Conservation (phyloP, 306 rosid species). For the Rosa lucieae region DNA sequence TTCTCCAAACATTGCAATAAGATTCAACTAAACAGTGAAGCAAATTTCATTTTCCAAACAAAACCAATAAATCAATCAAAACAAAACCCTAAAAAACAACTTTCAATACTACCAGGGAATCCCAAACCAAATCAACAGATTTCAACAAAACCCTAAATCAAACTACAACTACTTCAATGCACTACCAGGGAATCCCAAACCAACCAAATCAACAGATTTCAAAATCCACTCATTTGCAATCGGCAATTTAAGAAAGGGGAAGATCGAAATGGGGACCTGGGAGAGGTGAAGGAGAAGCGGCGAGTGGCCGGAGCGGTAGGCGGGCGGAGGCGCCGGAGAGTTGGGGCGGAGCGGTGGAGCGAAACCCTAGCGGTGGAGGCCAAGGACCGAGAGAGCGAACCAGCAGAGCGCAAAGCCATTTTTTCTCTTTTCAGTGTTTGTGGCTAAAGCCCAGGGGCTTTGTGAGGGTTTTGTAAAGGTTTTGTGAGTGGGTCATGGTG, state of each 20-base stretch:
- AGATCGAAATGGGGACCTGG: slow-evolving; percentile 44
- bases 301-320: slow-evolving; percentile 69
- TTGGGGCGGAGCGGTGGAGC: slow-evolving; percentile 54
- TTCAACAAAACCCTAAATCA: background rate
- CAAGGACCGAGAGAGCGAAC: slow-evolving; percentile 70
- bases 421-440: background rate
- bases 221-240: background rate
- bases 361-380: slow-evolving; percentile 65
- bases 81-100: too few relatives aligned
- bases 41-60: too few relatives aligned
- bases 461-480: slow-evolving; percentile 53
- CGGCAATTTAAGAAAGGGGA: background rate
- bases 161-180: background rate
- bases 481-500: background rate
- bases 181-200: background rate
- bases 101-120: too few relatives aligned
- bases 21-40: too few relatives aligned
- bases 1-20: too few relatives aligned
- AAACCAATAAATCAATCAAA: too few relatives aligned
- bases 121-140: too few relatives aligned
- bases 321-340: slow-evolving; percentile 61
- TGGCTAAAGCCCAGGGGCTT: slow-evolving; percentile 38
- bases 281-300: slow-evolving; percentile 61
- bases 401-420: slow-evolving; percentile 78
- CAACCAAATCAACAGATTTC: background rate